Evolutionary conservation across 129 eudicot genomes (phyloP).

Genomic region (Centella asiatica): DNA sequence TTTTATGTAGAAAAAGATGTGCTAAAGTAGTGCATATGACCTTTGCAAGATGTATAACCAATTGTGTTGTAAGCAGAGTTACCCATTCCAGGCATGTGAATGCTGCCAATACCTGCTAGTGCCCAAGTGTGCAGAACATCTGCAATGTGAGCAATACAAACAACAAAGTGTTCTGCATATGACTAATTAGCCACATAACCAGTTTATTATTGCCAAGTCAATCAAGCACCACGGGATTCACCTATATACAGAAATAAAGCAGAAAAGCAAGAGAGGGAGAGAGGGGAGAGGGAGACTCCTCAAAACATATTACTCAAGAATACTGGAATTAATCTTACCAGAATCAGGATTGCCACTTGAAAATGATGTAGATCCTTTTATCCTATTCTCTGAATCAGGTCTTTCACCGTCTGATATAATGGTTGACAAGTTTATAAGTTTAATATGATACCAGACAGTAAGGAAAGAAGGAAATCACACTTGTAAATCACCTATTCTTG

Average conservation of each 20-base stretch:
- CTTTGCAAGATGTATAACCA: conserved; percentile 99
- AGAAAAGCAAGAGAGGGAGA: no score
- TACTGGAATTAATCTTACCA: conserved; percentile 45
- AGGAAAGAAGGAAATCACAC: no score
- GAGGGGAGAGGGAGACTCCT: not conserved
- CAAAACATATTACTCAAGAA: not conserved
- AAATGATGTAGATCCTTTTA: conserved; percentile 47
- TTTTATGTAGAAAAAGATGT: conserved; percentile 48
- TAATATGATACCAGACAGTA: not conserved
- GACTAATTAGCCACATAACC: conserved; percentile 39
- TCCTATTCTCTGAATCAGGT: conserved; percentile 65
- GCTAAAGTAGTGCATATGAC: conserved; percentile 98
- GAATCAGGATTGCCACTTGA: conserved; percentile 47
- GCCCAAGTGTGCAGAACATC: conserved; percentile 99
- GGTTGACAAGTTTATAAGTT: conserved; percentile 6
- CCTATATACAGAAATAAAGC: conserved; percentile 1
- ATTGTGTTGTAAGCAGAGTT: conserved; percentile 94
- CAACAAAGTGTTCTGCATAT: conserved; percentile 57
- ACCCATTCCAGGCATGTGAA: conserved; percentile 96
- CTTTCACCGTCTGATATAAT: conserved; percentile 61
- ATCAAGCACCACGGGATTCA: conserved; percentile 21
- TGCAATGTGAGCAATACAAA: conserved; percentile 86
- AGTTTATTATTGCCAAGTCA: no score
- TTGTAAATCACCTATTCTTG: conserved; percentile 73
- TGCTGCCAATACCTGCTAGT: conserved; percentile 99